Percentiles rank a stretch among this genome's conserved stretches.
phyloP scores from a whole-genome alignment of 2,329 filamentous ascomycete species.

The Fusarium sp. region DNA sequence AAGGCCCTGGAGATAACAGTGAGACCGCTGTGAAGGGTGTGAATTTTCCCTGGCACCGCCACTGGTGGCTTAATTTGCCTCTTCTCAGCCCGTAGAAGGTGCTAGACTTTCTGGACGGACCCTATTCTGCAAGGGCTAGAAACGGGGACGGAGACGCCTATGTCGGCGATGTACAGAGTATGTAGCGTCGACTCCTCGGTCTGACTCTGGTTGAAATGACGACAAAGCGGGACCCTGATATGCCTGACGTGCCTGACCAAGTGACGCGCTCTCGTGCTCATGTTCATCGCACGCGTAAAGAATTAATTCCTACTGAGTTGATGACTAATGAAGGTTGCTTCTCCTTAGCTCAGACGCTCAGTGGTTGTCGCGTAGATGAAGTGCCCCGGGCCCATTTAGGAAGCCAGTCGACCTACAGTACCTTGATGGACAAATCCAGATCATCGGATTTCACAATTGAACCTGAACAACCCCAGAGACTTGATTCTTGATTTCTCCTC shows the following conservation, averaged over 20 bases:
- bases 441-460: not conserved
- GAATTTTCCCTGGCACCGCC: constrained; percentile 37
- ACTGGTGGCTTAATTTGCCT: constrained; percentile 32
- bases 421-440: constrained; percentile 47
- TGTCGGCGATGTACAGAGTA: constrained; percentile 10
- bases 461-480: not conserved
- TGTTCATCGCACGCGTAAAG: not conserved
- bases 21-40: not conserved
- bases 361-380: not conserved
- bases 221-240: constrained; percentile 31
- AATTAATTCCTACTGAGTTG: not conserved
- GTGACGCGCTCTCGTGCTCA: constrained; percentile 20
- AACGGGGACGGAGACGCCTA: constrained; percentile 17
- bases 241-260: not conserved
- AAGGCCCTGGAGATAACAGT: constrained; percentile 10
- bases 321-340: constrained; percentile 37
- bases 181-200: not conserved
- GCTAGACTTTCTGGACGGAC: constrained; percentile 41
- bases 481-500: not conserved
- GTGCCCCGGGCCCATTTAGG: not conserved
- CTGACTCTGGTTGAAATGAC: constrained; percentile 32
- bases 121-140: not conserved
- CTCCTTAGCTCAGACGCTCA: not conserved
- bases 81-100: constrained; percentile 43
- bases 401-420: constrained; percentile 13